These are phyloP conservation scores for Apiospora arundinis DNA, from an alignment of 2,329 filamentous ascomycete genomes.

Conservation along the genomic window DNA sequence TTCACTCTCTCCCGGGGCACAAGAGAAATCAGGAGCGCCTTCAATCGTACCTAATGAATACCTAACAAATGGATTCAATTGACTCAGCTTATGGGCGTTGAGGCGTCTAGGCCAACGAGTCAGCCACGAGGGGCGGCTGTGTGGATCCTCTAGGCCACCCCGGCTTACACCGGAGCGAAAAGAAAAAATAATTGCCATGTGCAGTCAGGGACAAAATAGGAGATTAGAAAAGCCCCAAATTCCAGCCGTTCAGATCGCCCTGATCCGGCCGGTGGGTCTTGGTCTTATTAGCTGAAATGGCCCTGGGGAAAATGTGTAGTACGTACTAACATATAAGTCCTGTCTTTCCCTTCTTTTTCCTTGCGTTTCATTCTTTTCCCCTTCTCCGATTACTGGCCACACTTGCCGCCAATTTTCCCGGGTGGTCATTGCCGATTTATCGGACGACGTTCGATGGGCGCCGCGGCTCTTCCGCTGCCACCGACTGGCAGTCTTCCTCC, in stretches of 20 bases:
- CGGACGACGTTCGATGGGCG: conserved; percentile 13
- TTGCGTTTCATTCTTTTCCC: background rate
- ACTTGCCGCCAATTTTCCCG: background rate
- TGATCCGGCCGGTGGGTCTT: background rate
- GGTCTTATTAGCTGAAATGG: background rate
- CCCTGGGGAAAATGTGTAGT: conserved; percentile 4
- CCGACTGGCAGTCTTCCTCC: conserved; percentile 51
- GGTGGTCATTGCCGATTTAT: conserved; percentile 13
- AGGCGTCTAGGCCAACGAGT: conserved; percentile 20
- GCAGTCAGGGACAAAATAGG: background rate
- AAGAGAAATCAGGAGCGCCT: background rate
- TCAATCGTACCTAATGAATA: background rate
- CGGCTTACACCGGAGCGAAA: conserved; percentile 1
- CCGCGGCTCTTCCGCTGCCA: conserved; percentile 38
- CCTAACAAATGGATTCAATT: background rate
- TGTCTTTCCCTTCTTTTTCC: background rate
- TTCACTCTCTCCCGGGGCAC: background rate
- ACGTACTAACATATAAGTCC: conserved; percentile 5
- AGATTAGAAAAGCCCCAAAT: conserved; percentile 14
- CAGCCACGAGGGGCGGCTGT: conserved; percentile 20
- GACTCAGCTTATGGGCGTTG: conserved; percentile 18
- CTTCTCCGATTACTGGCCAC: background rate
- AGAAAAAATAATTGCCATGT: conserved; percentile 16
- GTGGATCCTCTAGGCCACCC: conserved; percentile 6
- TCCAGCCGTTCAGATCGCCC: conserved; percentile 17